Percentiles rank a stretch among this genome's conserved stretches.
phyloP scores from a whole-genome alignment of 2,329 filamentous ascomycete species.

The Leptographium wingfieldii region DNA sequence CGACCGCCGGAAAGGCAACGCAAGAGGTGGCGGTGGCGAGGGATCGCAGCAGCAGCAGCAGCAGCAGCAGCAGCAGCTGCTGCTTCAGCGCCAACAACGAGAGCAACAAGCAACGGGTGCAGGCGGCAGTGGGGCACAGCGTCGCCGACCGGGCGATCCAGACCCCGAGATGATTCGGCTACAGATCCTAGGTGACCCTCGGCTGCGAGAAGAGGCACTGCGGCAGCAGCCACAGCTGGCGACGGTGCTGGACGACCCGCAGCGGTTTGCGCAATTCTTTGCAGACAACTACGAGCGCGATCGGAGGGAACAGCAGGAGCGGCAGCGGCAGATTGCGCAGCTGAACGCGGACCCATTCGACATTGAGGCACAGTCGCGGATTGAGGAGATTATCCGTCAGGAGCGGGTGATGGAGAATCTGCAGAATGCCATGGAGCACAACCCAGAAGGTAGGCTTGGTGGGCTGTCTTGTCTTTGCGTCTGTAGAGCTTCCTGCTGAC shows the following conservation, averaged over 20 bases:
- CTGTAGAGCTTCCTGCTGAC: not conserved
- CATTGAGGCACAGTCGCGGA: conserved; percentile 76
- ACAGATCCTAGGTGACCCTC: conserved; percentile 68
- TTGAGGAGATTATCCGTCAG: conserved; percentile 94
- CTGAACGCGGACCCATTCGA: conserved; percentile 94
- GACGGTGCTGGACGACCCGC: conserved; percentile 60
- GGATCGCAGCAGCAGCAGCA: conserved; percentile 17
- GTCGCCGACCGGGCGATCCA: conserved; percentile 21
- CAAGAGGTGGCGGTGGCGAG: conserved; percentile 24
- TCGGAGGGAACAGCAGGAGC: conserved; percentile 58
- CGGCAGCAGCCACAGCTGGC: conserved; percentile 66
- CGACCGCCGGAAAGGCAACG: conserved; percentile 40
- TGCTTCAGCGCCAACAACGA: conserved; percentile 19
- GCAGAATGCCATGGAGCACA: conserved; percentile 93
- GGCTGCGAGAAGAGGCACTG: conserved; percentile 56
- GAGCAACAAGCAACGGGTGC: conserved; percentile 17
- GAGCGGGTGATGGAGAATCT: conserved; percentile 90
- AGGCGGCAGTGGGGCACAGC: conserved; percentile 5
- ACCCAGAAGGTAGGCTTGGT: conserved; percentile 67
- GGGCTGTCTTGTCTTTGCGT: no score
- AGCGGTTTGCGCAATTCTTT: conserved; percentile 63
- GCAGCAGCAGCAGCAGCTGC: conserved; percentile 16
- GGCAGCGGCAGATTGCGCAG: conserved; percentile 69
- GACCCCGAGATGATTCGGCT: conserved; percentile 75
- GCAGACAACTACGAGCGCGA: conserved; percentile 56